Conservation (phyloP, 2,329 filamentous ascomycete genomes). For the Ophiocordyceps polyrhachis-furcata region DNA sequence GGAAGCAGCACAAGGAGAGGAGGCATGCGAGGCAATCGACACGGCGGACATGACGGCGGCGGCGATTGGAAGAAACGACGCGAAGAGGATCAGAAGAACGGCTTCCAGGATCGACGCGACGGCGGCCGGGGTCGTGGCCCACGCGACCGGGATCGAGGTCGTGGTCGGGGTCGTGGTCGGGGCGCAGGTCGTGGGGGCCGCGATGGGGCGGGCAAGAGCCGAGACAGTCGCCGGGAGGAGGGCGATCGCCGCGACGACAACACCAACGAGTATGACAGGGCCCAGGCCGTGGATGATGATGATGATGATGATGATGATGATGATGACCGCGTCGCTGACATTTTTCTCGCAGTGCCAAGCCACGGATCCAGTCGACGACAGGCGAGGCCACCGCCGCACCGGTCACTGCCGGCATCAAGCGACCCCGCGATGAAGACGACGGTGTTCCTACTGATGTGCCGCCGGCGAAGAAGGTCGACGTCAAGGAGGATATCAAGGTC, state of each 20-base stretch:
- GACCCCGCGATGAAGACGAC: conserved; percentile 32
- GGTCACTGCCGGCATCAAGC: conserved; percentile 27
- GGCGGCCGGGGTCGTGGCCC: conserved; percentile 22
- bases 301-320: background rate
- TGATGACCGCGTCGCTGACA: conserved; percentile 3
- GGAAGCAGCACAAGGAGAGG: conserved; percentile 13
- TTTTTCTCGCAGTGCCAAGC: conserved; percentile 5
- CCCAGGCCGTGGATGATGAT: background rate
- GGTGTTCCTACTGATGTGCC: conserved; percentile 18
- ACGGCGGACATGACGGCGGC: conserved; percentile 23
- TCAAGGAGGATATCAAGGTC: conserved; percentile 19
- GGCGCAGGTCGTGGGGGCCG: conserved; percentile 18
- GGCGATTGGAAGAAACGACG: conserved; percentile 48
- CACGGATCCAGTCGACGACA: conserved; percentile 25
- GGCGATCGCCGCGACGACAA: conserved; percentile 10
- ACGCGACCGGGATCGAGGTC: conserved; percentile 20
- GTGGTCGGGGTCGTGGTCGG: conserved; percentile 20
- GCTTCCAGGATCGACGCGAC: conserved; percentile 31
- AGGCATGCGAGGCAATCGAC: conserved; percentile 16
- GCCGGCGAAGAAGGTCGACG: conserved; percentile 44
- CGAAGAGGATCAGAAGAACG: conserved; percentile 41
- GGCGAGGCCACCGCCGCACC: conserved; percentile 14
- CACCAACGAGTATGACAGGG: conserved; percentile 14
- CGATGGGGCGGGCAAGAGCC: conserved; percentile 14
- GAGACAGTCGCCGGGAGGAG: conserved; percentile 7